phyloP scores from a whole-genome alignment of 371 early-diverging fungal genomes.

The Catenaria anguillulae region DNA sequence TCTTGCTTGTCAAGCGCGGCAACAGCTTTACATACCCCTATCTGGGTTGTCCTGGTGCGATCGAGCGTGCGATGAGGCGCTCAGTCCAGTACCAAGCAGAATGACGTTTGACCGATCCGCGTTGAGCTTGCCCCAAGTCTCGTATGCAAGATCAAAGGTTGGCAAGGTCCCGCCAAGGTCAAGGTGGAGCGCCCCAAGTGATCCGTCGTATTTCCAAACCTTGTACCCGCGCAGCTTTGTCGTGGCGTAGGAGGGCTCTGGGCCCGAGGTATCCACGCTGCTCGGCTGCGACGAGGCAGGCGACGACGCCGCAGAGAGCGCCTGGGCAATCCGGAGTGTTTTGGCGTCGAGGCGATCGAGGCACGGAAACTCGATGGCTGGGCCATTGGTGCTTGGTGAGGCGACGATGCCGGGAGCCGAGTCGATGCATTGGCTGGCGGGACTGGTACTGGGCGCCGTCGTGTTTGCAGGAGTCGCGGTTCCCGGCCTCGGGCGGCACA shows the following conservation, averaged over 20 bases:
- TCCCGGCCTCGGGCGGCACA: too few species aligned
- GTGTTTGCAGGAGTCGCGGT: too few species aligned
- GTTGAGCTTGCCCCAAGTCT: conserved; percentile 71
- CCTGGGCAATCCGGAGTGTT: background rate
- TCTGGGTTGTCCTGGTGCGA: conserved; percentile 13
- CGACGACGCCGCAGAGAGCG: background rate
- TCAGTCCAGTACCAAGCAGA: conserved; percentile 62
- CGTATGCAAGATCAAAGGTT: conserved; percentile 57
- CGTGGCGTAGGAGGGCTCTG: background rate
- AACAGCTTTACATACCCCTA: conserved; percentile 42
- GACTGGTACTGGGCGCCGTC: too few species aligned
- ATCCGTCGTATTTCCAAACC: background rate
- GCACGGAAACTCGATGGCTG: conserved; percentile 5
- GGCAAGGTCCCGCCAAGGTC: conserved; percentile 75
- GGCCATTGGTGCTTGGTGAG: too few species aligned
- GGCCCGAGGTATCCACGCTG: background rate
- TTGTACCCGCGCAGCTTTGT: background rate
- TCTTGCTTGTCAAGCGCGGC: conserved; percentile 56
- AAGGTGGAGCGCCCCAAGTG: background rate
- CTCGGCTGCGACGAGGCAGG: background rate
- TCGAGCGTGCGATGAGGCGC: conserved; percentile 25
- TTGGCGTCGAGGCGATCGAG: conserved; percentile 1
- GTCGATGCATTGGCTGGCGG: too few species aligned
- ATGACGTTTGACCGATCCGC: conserved; percentile 53
- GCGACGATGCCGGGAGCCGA: too few species aligned